These are phyloP conservation scores for Epichloe elymi DNA, from an alignment of 2,329 filamentous ascomycete genomes.

Conservation along the genomic window DNA sequence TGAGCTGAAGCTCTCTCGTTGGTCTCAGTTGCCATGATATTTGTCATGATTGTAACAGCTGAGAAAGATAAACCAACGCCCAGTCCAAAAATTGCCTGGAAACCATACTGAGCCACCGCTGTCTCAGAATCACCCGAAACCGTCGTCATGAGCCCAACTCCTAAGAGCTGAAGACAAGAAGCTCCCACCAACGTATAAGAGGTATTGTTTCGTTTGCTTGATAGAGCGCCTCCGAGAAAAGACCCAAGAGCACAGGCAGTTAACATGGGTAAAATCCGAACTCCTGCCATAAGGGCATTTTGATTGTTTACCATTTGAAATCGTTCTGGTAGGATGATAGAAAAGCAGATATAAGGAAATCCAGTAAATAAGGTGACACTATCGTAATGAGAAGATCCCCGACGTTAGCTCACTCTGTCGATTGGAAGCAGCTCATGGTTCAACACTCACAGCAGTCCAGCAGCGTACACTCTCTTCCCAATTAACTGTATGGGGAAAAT, in stretches of 20 bases:
- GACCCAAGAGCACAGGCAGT: conserved; percentile 43
- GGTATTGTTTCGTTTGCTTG: conserved; percentile 40
- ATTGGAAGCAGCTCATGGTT: background rate
- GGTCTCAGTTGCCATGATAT: conserved; percentile 33
- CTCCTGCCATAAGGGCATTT: conserved; percentile 37
- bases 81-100: conserved; percentile 43
- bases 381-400: background rate
- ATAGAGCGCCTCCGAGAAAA: conserved; percentile 39
- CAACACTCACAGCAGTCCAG: conserved; percentile 33
- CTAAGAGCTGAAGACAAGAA: conserved; percentile 37
- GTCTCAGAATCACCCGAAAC: conserved; percentile 20
- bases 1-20: conserved; percentile 44
- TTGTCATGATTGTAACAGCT: conserved; percentile 43
- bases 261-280: conserved; percentile 46
- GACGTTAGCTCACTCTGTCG: background rate
- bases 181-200: conserved; percentile 36
- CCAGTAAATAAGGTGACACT: conserved; percentile 44
- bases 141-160: conserved; percentile 36
- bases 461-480: conserved; percentile 34
- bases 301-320: conserved; percentile 46
- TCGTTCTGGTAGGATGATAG: conserved; percentile 44
- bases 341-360: conserved; percentile 43
- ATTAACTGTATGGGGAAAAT: conserved; percentile 41
- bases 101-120: conserved; percentile 35
- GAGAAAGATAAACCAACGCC: conserved; percentile 47